A percentile compares a stretch with the other conserved stretches of the same genome.
Conservation (phyloP, 1,284 basidiomycete genomes). For the Pyrrhoderma noxium region DNA sequence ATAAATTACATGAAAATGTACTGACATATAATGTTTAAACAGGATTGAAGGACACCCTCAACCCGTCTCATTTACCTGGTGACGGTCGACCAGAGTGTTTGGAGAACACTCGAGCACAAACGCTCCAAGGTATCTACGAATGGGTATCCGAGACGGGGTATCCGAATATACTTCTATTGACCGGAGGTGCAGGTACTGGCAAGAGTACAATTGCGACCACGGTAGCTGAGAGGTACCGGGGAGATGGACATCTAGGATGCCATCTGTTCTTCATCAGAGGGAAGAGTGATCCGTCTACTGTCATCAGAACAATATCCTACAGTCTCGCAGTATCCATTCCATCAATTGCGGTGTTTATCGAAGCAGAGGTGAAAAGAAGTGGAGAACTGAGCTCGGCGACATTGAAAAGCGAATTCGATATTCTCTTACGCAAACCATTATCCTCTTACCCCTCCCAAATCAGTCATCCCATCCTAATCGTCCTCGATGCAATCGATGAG, state of each 20-base stretch:
- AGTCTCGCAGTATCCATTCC: not conserved
- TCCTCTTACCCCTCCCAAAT: not conserved
- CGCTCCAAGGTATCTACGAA: too few species aligned
- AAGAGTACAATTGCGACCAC: constrained; percentile 22
- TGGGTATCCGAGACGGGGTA: not conserved
- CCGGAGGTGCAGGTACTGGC: constrained; percentile 28
- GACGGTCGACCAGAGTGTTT: too few species aligned
- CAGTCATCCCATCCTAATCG: not conserved
- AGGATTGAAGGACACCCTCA: too few species aligned
- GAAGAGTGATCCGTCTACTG: not conserved
- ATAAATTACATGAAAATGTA: too few species aligned
- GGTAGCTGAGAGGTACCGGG: not conserved
- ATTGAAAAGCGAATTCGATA: not conserved
- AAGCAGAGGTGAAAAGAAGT: not conserved
- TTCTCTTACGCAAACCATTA: not conserved
- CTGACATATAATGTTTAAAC: too few species aligned
- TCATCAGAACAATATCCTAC: not conserved
- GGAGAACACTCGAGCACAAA: too few species aligned
- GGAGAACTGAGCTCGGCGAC: not conserved
- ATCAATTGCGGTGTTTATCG: not conserved
- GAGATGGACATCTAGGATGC: not conserved
- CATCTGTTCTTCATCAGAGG: constrained; percentile 20
- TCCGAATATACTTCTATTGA: constrained; percentile 16
- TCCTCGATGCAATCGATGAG: constrained; percentile 1
- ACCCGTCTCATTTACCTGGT: too few species aligned